Evolutionary conservation across 2,329 filamentous ascomycete genomes (phyloP), one percentile per base, ranked within the genome.

Genomic region (Xylogone sp.): DNA sequence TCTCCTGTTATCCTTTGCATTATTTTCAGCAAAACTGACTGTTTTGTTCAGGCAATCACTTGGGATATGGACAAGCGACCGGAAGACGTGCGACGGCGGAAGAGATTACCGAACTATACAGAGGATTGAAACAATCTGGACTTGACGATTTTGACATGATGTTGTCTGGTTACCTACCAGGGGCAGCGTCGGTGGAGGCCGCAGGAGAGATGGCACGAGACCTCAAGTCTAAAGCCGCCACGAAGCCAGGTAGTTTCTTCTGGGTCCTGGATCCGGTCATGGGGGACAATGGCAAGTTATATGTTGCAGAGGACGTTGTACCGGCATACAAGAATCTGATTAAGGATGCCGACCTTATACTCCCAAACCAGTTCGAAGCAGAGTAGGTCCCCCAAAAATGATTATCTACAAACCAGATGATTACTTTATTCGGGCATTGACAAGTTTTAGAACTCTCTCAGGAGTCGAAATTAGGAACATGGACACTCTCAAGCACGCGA

Each of bases 261-360:
- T 97, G 93, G 93, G 90, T 96, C 2, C 79, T 99, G 21, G 94
- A 99, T 68, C 94, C 95, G 0, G 94, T 99, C 45, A 99, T 99
- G 94, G 94, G 94, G 24, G 94, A 99, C 67, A 91, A 97, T 63
- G 94, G 91, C 46, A 83, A 81, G 59, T 77, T 99, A 12, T 99
- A 99, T 65, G 93, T 99, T 7, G 88, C 87, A 5, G 86, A 93
- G 61, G 90, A 96, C 57, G 90, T 96, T 3, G 88, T 97, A 16
- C 92, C 92, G 0, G 91, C 88, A 13, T 99, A 97, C 70, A 93
- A 90, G 71, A 76, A 76, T 21, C 76, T 96, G 52, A 75, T 97
- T 20, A 78, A 78, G 31, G 79, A 93, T 62, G 93, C 94, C 2
- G 94, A 99, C 69, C 70, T 99, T 59, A 95, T 99, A 51, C 73